Base-by-base conservation (phyloP, 495 filamentous ascomycete species). In the Hypoxylon subgilvum region DNA sequence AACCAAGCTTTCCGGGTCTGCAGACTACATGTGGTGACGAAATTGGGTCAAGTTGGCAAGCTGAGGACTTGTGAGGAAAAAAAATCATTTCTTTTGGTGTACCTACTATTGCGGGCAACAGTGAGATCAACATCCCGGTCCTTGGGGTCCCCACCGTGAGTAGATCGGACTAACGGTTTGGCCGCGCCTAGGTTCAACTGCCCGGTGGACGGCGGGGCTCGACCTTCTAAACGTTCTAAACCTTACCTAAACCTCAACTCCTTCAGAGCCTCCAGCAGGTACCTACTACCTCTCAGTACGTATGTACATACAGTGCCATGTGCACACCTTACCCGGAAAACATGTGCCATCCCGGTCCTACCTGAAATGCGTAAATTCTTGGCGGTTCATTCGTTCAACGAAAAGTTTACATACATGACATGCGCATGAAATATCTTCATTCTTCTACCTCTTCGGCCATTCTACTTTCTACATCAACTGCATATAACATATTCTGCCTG, bases 61-160 rank as follows among this genome's bases (percentile, higher is more conserved):
- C 42, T 51, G 28, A 55, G 40, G 47, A 21, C 22, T 54, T 28
- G 46, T 54, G 36, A 38, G 27, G 43, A 61, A 64, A 67, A 69
- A 66, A 61, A 61, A 66, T 61, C 39, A 53, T 30, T 65, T 52
- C 30, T 45, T 45, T 56, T 52, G 52, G 47, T 16, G n/a, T n/a
- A n/a, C n/a, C n/a, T n/a, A n/a, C n/a, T 42, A 39, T 57, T 41
- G 35, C 52, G 36, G 55, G 4, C 8, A 8, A 4, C 44, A 58
- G 60, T 53, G 50, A 63, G 59, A 55, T 63, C 48, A 58, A 44
- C 49, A 64, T 52, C 66, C 66, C 58, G 35, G 58, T 40, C 23
- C n/a, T 17, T 36, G 19, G 55, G 39, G 39, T 55, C 44, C 41
- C 57, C 57, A 55, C 40, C 35, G 48, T 38, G 44, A n/a, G 17